These are phyloP conservation scores for Annulohypoxylon maeteangense DNA, from an alignment of 495 filamentous ascomycete genomes.

Conservation along the genomic window DNA sequence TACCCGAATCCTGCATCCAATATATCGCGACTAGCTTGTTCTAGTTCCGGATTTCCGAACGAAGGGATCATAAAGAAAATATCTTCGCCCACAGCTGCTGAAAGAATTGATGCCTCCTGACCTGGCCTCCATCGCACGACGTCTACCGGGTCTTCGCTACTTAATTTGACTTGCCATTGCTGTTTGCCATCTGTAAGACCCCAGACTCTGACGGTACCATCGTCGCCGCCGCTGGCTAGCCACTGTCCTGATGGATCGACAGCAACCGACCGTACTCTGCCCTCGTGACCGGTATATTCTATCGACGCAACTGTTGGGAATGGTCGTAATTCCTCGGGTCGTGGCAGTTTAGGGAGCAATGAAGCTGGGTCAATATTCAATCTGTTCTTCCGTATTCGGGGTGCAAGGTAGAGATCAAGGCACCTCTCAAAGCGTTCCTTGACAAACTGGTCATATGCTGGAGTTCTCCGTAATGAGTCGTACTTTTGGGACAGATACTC, in stretches of 20 bases:
- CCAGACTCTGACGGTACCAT: slow-evolving; percentile 93
- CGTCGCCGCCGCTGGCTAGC: slow-evolving; percentile 92
- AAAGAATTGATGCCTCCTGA: slow-evolving; percentile 81
- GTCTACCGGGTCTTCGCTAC: slow-evolving; percentile 84
- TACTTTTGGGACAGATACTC: slow-evolving; percentile 87
- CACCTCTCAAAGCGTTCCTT: slow-evolving; percentile 97
- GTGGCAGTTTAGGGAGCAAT: slow-evolving; percentile 92
- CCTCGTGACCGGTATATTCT: slow-evolving; percentile 87
- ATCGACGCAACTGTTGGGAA: slow-evolving; percentile 90
- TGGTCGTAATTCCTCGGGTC: slow-evolving; percentile 88
- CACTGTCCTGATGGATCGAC: slow-evolving; percentile 81
- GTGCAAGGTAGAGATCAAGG: slow-evolving; percentile 93
- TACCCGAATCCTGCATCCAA: slow-evolving; percentile 91
- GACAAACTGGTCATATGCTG: slow-evolving; percentile 88
- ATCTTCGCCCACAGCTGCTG: slow-evolving; percentile 84
- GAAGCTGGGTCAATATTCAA: slow-evolving; percentile 97
- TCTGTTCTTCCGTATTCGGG: slow-evolving; percentile 89
- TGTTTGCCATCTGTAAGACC: slow-evolving; percentile 87
- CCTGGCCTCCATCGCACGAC: slow-evolving; percentile 89
- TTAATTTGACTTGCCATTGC: slow-evolving; percentile 83
- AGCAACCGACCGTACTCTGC: slow-evolving; percentile 82
- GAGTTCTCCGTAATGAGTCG: slow-evolving; percentile 86
- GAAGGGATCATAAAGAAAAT: slow-evolving; percentile 85
- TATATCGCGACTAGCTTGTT: slow-evolving; percentile 76
- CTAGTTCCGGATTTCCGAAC: slow-evolving; percentile 73